Percentiles rank a stretch among this genome's conserved stretches.
Conservation (phyloP, 73 alveolate species). For the Urostyla sp. region DNA sequence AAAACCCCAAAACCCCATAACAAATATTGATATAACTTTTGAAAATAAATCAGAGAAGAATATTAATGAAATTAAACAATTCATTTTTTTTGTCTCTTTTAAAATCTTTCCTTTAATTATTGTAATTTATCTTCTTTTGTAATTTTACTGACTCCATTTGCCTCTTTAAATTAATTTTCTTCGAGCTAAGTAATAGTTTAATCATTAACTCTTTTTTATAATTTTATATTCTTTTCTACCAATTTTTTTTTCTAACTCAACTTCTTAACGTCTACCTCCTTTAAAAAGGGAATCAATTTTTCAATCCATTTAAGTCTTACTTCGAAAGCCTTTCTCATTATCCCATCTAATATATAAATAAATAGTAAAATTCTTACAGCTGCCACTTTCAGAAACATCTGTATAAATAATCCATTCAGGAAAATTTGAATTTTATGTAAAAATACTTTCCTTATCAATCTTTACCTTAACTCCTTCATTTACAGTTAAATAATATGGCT, state of each 20-base stretch:
- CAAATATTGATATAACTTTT: too few relatives aligned
- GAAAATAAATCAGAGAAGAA: too few relatives aligned
- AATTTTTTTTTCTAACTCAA: constrained; percentile 29
- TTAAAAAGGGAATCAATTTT: constrained; percentile 49
- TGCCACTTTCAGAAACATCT: constrained; percentile 53
- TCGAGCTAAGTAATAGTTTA: neutral
- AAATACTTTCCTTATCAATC: constrained; percentile 38
- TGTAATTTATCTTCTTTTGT: constrained; percentile 55
- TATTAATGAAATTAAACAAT: too few relatives aligned
- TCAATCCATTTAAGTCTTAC: constrained; percentile 68
- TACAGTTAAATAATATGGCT: constrained; percentile 64
- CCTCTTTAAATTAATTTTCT: constrained; percentile 4
- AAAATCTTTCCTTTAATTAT: constrained; percentile 52
- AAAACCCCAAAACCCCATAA: constrained; percentile 22
- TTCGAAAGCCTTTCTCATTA: constrained; percentile 59
- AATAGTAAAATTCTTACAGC: neutral
- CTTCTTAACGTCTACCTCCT: constrained; percentile 53
- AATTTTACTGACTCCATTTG: constrained; percentile 1
- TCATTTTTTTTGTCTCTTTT: constrained; percentile 26
- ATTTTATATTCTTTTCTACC: neutral
- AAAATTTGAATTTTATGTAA: constrained; percentile 2
- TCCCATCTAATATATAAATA: constrained; percentile 34
- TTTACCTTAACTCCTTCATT: constrained; percentile 57
- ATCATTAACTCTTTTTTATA: neutral
- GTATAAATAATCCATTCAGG: constrained; percentile 77